Conservation (phyloP, 768 basidiomycete species). For the Cantharellus cinnabarinus region DNA sequence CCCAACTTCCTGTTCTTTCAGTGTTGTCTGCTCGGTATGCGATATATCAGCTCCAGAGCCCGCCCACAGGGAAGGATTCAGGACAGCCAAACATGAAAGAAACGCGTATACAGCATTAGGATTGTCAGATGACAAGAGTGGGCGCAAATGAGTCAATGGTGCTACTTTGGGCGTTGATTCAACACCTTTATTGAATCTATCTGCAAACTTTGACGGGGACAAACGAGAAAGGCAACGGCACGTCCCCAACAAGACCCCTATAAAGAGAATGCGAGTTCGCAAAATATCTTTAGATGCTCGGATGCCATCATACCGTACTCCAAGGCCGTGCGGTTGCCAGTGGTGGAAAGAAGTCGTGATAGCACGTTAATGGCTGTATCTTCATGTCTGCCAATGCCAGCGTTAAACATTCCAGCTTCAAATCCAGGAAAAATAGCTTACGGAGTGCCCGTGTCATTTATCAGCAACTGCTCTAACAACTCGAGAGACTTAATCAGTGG, state of each 20-base stretch:
- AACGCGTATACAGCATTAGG: slow-evolving; percentile 48
- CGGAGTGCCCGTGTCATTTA: no score
- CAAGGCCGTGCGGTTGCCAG: no score
- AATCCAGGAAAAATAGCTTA: no score
- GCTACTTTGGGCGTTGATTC: neutral
- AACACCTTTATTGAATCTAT: neutral
- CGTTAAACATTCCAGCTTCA: no score
- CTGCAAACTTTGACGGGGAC: neutral
- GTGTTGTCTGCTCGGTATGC: neutral
- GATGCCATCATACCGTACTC: no score
- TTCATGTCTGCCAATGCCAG: no score
- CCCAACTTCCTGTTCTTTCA: slow-evolving; percentile 42
- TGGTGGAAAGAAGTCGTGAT: no score
- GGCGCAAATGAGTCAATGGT: slow-evolving; percentile 21
- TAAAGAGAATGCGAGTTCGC: no score
- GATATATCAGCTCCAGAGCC: neutral
- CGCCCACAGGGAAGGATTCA: slow-evolving; percentile 42
- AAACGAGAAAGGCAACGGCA: neutral
- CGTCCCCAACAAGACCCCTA: neutral
- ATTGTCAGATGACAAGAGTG: slow-evolving; percentile 33
- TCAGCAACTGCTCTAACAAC: no score
- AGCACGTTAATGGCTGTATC: no score
- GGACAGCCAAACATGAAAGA: slow-evolving; percentile 36
- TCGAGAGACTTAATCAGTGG: slow-evolving; percentile 10
- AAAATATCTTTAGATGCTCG: no score